These are phyloP conservation scores for Naegleria gruberi DNA, from an alignment of 208 protist species.

Conservation along the genomic window DNA sequence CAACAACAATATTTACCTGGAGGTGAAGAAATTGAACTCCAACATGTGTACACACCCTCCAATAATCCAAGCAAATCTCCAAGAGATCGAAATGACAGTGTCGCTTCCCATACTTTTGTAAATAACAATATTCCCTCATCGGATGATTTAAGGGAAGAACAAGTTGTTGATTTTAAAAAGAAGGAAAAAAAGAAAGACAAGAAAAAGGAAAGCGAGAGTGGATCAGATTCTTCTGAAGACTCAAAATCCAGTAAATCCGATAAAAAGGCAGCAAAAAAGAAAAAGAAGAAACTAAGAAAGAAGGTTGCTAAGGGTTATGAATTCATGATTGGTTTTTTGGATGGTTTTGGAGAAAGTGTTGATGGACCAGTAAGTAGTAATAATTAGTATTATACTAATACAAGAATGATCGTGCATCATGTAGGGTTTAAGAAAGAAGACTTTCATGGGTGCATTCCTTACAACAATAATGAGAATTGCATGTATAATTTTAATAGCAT, in stretches of 20 bases:
- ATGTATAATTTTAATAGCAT: background rate
- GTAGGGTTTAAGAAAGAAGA: background rate
- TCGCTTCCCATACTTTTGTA: no score
- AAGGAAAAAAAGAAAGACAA: background rate
- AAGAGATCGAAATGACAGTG: no score
- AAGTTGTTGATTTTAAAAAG: no score
- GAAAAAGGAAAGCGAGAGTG: background rate
- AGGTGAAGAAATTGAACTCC: no score
- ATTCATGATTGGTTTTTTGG: background rate
- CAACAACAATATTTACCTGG: no score
- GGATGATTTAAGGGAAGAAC: no score
- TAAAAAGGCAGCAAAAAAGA: background rate
- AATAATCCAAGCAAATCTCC: no score
- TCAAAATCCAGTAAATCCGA: background rate
- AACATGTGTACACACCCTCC: no score
- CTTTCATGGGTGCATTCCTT: background rate
- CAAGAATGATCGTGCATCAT: no score
- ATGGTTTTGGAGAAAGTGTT: background rate
- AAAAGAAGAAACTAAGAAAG: background rate
- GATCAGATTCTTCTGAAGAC: background rate
- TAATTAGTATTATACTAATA: no score
- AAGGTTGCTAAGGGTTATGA: background rate
- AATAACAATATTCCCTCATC: no score
- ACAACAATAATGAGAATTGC: background rate
- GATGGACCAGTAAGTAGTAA: background rate